A percentile compares a stretch with the other conserved stretches of the same genome.
phyloP scores from a whole-genome alignment of 192 early-diverging fungal species.

The Coemansia sp. region DNA sequence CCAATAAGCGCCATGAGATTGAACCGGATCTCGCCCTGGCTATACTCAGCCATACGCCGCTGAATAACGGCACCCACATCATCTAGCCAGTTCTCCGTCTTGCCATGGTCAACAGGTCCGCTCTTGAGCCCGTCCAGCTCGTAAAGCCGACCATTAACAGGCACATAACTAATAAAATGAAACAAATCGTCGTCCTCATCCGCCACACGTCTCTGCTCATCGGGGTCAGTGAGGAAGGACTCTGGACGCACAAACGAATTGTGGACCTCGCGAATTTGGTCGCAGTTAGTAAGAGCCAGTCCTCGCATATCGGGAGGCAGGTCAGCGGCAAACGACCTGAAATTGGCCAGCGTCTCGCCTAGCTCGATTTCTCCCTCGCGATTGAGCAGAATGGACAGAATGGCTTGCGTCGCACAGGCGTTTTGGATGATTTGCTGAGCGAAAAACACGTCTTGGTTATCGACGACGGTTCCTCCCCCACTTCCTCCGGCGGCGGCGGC shows the following conservation, averaged over 20 bases:
- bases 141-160: constrained; percentile 70
- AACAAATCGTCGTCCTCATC: constrained; percentile 73
- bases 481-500: too few relatives aligned
- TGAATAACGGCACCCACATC: constrained; percentile 69
- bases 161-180: constrained; percentile 82
- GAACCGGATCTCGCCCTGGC: constrained; percentile 71
- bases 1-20: constrained; percentile 80
- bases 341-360: constrained; percentile 66
- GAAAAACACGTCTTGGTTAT: constrained; percentile 65
- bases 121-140: constrained; percentile 78
- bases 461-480: constrained; percentile 23
- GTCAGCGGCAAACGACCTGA: constrained; percentile 71
- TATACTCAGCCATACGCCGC: constrained; percentile 64
- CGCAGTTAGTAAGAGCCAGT: constrained; percentile 77
- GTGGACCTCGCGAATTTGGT: constrained; percentile 74
- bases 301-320: constrained; percentile 80
- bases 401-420: constrained; percentile 88
- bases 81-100: constrained; percentile 67
- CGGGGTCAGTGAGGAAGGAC: constrained; percentile 69
- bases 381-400: constrained; percentile 77
- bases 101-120: constrained; percentile 71
- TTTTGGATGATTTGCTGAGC: constrained; percentile 79
- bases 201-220: constrained; percentile 44
- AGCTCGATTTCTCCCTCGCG: constrained; percentile 61
- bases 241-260: constrained; percentile 82